Evolutionary conservation across 108 stramenopile genomes (phyloP), one percentile per base, ranked within the genome.

Genomic region (Chaetoceros tenuissimus): DNA sequence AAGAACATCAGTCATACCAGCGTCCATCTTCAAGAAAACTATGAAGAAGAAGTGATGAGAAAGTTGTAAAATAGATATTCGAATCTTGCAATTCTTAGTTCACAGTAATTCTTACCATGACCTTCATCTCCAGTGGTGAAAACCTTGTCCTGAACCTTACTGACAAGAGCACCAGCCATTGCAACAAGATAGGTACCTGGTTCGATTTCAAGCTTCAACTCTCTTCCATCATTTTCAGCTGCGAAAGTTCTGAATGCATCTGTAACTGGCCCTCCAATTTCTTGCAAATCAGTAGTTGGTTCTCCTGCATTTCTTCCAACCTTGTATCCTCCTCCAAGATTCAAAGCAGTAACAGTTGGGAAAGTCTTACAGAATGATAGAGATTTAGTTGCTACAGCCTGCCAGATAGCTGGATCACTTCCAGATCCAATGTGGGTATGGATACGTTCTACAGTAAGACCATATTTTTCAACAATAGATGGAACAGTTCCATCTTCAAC

Each of bases 381-480:
- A 21, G 92, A 94, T 55, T 94, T 82, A 45, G 57, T 66, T 23
- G 92, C 84, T 19, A 96, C 96, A 56, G 79, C 78, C 55, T 96
- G 92, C 96, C 98, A 98, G 68, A 98, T 86, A 20, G 64, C 85
- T 13, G 98, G 95, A 69, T 98, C 98, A 31, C 92, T 94, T 24
- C 98, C 98, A 8, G 86, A 89, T 56, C 98, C 98, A 74, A 98
- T 98, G 76, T 98, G 98, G 24, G 98, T 98, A 63, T 98, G 98
- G 51, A 98, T 94, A 25, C 95, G 85, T 61, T 90, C 92, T 22
- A 97, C 95, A 20, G 69, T 66, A 50, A 97, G 73, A 22, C 86
- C 89, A 53, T 96, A 92, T 58, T 89, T 87, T 25, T 84, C 76
- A 3, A 92, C 94, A 57, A 98, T 87, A 28, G 63, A 70, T 5